phyloP scores from a whole-genome alignment of 2,329 filamentous ascomycete genomes.

The Ceratocystis huliohia region DNA sequence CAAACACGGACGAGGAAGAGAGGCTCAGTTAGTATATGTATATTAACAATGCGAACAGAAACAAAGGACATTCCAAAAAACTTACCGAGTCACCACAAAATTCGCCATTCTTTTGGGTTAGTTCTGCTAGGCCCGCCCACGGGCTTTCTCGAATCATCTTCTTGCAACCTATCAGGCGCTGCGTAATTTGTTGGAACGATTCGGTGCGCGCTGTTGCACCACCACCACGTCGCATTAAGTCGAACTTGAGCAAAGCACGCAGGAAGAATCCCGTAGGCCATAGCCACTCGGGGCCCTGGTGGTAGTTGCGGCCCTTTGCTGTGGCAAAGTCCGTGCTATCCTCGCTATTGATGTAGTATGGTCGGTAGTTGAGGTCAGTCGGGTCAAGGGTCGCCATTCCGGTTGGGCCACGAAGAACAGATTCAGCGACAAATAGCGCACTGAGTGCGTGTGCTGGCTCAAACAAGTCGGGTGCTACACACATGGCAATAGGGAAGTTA shows the following conservation, averaged over 20 bases:
- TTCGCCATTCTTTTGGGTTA: slow-evolving; percentile 81
- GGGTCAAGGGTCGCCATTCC: slow-evolving; percentile 96
- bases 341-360: slow-evolving; percentile 89
- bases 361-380: slow-evolving; percentile 79
- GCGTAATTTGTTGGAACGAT: slow-evolving; percentile 87
- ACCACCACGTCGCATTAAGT: slow-evolving; percentile 54
- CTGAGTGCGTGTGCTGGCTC: slow-evolving; percentile 62
- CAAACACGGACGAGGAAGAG: not conserved
- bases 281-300: slow-evolving; percentile 95
- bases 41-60: slow-evolving; percentile 20
- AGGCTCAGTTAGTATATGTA: not conserved
- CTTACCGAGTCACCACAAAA: slow-evolving; percentile 78
- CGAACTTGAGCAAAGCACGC: slow-evolving; percentile 80
- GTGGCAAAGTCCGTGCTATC: slow-evolving; percentile 86
- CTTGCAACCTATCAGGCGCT: slow-evolving; percentile 71
- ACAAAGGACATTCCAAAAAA: slow-evolving; percentile 24
- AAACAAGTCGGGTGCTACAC: slow-evolving; percentile 81
- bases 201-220: slow-evolving; percentile 44
- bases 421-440: slow-evolving; percentile 69
- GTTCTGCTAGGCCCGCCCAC: slow-evolving; percentile 84
- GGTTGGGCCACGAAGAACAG: slow-evolving; percentile 66
- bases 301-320: slow-evolving; percentile 90
- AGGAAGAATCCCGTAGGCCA: slow-evolving; percentile 97
- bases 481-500: slow-evolving; percentile 94
- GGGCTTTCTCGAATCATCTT: slow-evolving; percentile 63